phyloP scores from a whole-genome alignment of 495 filamentous ascomycete genomes.

The Aspergillus heteromorphus region DNA sequence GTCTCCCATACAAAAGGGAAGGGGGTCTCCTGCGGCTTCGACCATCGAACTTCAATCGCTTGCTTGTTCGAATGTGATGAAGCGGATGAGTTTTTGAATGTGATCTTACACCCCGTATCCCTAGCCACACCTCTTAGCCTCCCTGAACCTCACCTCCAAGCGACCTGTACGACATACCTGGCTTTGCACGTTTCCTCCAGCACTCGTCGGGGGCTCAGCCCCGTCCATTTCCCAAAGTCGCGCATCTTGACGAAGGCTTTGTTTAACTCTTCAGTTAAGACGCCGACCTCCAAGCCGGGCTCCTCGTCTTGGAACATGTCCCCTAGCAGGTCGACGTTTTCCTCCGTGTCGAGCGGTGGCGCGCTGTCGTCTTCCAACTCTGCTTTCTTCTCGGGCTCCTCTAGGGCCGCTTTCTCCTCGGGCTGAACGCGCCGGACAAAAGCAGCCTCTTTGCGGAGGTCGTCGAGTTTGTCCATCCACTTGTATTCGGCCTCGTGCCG shows the following conservation, averaged over 20 bases:
- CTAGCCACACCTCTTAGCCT: slow-evolving; percentile 23
- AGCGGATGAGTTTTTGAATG: slow-evolving; percentile 61
- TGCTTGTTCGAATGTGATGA: slow-evolving; percentile 69
- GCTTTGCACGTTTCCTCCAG: slow-evolving; percentile 85
- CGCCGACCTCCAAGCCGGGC: slow-evolving; percentile 14
- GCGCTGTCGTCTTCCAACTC: slow-evolving; percentile 47
- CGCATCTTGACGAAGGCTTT: slow-evolving; percentile 49
- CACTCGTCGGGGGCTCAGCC: slow-evolving; percentile 62
- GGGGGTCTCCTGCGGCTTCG: slow-evolving; percentile 62
- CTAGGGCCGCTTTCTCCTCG: slow-evolving; percentile 16
- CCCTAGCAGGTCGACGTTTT: slow-evolving; percentile 56
- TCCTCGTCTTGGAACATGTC: slow-evolving; percentile 63
- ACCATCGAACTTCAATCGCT: slow-evolving; percentile 71
- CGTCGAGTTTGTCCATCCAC: slow-evolving; percentile 64
- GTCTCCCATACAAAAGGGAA: slow-evolving; percentile 32
- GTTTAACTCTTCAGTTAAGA: slow-evolving; percentile 20
- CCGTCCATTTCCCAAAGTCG: slow-evolving; percentile 78
- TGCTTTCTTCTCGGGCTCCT: slow-evolving; percentile 40
- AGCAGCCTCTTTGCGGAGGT: slow-evolving; percentile 56
- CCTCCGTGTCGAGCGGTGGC: slow-evolving; percentile 48
- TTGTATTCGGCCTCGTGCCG: slow-evolving; percentile 63
- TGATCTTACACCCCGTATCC: slow-evolving; percentile 61
- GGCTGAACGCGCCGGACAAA: slow-evolving; percentile 31
- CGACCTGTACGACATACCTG: slow-evolving; percentile 47
- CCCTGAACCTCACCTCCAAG: background rate